Conservation (phyloP, 768 basidiomycete species). For the Hericium rajendrae region DNA sequence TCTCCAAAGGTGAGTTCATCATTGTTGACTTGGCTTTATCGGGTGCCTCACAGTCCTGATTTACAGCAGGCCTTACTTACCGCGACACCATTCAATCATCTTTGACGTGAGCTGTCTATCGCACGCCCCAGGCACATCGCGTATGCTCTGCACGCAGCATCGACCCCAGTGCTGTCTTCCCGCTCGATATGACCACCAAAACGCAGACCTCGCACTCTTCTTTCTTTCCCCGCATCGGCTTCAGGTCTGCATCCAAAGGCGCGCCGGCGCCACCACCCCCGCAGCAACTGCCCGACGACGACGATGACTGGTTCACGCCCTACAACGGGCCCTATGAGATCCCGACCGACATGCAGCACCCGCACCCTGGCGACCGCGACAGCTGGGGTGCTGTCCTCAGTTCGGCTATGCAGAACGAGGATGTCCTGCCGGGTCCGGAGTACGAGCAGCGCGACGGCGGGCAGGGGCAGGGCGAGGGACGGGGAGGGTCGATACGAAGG, state of each 20-base stretch:
- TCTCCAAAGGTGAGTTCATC: too few species aligned
- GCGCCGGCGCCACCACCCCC: constrained; percentile 14
- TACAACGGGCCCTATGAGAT: constrained; percentile 55
- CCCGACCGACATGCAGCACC: background rate
- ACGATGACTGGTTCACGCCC: constrained; percentile 53
- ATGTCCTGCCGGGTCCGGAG: constrained; percentile 1
- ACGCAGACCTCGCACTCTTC: constrained; percentile 20
- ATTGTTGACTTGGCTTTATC: too few species aligned
- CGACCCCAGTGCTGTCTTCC: background rate
- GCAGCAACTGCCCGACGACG: constrained; percentile 11
- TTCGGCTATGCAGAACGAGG: constrained; percentile 16
- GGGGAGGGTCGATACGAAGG: constrained; percentile 1
- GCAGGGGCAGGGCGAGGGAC: background rate
- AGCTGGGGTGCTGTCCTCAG: constrained; percentile 24
- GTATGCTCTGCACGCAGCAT: background rate
- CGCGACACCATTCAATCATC: background rate
- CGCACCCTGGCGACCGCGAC: constrained; percentile 17
- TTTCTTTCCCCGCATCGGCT: constrained; percentile 30
- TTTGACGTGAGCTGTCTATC: background rate
- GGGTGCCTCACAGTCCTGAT: too few species aligned
- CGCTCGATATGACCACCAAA: constrained; percentile 25
- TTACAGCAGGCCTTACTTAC: background rate
- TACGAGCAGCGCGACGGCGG: background rate
- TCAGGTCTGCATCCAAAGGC: constrained; percentile 14
- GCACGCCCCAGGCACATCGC: background rate